These are phyloP conservation scores for Porodaedalea pini DNA, from an alignment of 1,284 basidiomycete genomes.

Conservation along the genomic window DNA sequence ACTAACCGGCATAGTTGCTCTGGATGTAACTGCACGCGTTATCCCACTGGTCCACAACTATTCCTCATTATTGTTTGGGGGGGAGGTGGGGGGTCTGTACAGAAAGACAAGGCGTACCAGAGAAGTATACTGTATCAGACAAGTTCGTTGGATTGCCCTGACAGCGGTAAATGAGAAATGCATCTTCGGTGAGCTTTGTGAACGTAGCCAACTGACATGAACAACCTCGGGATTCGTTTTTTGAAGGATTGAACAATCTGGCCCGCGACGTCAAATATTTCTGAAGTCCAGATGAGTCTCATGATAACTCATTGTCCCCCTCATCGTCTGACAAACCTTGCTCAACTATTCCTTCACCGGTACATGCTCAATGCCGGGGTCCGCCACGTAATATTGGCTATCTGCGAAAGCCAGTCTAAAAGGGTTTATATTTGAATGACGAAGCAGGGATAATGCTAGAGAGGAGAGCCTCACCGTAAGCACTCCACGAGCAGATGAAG, in stretches of 20 bases:
- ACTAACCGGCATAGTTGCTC: slow-evolving; percentile 80
- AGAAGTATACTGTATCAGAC: slow-evolving; percentile 93
- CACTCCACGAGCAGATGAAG: slow-evolving; percentile 86
- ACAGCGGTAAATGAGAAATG: slow-evolving; percentile 5
- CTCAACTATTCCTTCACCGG: slow-evolving; percentile 78
- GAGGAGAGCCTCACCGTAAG: slow-evolving; percentile 50
- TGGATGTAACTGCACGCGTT: slow-evolving; percentile 95
- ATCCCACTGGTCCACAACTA: slow-evolving; percentile 83
- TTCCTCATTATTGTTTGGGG: background rate
- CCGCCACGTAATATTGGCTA: slow-evolving; percentile 85
- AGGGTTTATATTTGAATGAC: background rate
- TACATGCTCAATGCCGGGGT: slow-evolving; percentile 72
- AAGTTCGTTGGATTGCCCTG: slow-evolving; percentile 78
- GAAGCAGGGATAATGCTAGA: slow-evolving; percentile 30
- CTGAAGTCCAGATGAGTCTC: slow-evolving; percentile 34
- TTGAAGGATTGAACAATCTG: slow-evolving; percentile 67
- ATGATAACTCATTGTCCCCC: background rate
- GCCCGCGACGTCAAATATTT: slow-evolving; percentile 83
- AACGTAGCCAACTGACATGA: slow-evolving; percentile 46
- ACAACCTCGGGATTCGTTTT: slow-evolving; percentile 63
- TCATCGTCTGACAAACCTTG: slow-evolving; percentile 48
- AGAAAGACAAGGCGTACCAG: slow-evolving; percentile 44
- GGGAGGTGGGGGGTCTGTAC: slow-evolving; percentile 4
- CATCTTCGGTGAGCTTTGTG: background rate
- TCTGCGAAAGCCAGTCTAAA: slow-evolving; percentile 73